Percentiles rank a stretch among this genome's conserved stretches.
phyloP scores from a whole-genome alignment of 106 monocot species.

The Narthecium ossifragum region DNA sequence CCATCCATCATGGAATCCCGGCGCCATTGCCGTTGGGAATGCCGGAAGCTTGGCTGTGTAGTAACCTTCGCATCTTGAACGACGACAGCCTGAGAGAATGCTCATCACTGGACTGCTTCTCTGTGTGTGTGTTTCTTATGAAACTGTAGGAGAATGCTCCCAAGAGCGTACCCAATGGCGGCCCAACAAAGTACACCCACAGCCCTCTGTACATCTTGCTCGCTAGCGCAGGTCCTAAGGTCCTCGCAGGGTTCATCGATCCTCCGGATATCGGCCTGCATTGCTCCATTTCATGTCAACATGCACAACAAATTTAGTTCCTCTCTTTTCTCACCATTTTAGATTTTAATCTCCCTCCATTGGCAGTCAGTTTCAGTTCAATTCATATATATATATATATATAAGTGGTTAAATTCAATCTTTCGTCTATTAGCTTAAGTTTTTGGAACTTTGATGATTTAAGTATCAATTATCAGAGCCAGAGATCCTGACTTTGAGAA shows the following conservation, averaged over 20 bases:
- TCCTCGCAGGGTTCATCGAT: constrained; percentile 82
- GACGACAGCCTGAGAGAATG: constrained; percentile 23
- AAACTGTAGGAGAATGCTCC: constrained; percentile 51
- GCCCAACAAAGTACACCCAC: constrained; percentile 70
- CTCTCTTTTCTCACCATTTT: no score
- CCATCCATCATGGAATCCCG: neutral
- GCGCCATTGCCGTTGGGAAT: neutral
- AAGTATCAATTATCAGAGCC: no score
- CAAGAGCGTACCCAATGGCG: constrained; percentile 39
- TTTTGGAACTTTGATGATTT: no score
- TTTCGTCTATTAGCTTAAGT: no score
- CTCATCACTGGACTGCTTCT: neutral
- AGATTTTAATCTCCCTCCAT: no score
- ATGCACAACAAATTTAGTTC: no score
- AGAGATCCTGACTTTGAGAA: no score
- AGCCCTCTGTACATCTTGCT: constrained; percentile 34
- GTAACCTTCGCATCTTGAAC: constrained; percentile 45
- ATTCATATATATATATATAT: no score
- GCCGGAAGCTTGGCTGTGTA: constrained; percentile 21
- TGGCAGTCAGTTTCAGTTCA: no score
- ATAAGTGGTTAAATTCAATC: no score
- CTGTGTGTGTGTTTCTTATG: no score
- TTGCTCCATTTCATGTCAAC: constrained; percentile 8
- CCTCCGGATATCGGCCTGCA: constrained; percentile 80
- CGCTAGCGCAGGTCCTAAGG: constrained; percentile 62